These are phyloP conservation scores for Pachyrhizus erosus DNA, from an alignment of 306 rosid species.

Conservation along the genomic window DNA sequence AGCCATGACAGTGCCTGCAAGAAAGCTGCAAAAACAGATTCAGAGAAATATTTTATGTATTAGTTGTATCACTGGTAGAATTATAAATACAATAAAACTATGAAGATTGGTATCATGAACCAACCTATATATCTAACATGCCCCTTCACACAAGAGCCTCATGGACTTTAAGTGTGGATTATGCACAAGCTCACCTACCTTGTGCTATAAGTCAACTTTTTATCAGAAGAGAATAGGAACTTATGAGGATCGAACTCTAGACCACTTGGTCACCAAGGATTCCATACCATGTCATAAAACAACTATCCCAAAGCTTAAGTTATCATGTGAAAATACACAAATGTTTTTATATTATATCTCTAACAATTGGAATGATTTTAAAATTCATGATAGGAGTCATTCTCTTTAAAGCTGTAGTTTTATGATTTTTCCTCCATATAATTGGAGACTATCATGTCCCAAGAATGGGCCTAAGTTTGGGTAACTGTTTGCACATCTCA, in stretches of 20 bases:
- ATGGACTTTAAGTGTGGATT: background rate
- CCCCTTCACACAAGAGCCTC: background rate
- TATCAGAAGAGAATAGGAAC: background rate
- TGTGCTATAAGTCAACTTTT: background rate
- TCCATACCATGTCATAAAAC: background rate
- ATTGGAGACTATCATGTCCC: background rate
- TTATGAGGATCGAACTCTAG: background rate
- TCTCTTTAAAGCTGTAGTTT: background rate
- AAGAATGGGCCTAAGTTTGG: too few relatives aligned
- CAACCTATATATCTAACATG: background rate
- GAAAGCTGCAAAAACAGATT: slow-evolving; percentile 68
- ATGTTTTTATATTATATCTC: background rate
- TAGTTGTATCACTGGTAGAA: slow-evolving; percentile 11
- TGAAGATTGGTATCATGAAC: background rate
- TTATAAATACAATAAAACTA: slow-evolving; percentile 23
- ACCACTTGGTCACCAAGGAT: background rate
- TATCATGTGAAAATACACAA: background rate
- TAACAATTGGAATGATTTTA: background rate
- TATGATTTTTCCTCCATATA: background rate
- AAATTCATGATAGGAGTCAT: slow-evolving; percentile 6
- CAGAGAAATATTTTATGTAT: slow-evolving; percentile 16
- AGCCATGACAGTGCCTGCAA: slow-evolving; percentile 94
- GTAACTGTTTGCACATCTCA: too few relatives aligned
- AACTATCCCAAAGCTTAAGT: background rate
- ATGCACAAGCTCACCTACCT: background rate